These are phyloP conservation scores for Davidsoniella australis DNA, from an alignment of 2,329 filamentous ascomycete species.

Conservation along the genomic window DNA sequence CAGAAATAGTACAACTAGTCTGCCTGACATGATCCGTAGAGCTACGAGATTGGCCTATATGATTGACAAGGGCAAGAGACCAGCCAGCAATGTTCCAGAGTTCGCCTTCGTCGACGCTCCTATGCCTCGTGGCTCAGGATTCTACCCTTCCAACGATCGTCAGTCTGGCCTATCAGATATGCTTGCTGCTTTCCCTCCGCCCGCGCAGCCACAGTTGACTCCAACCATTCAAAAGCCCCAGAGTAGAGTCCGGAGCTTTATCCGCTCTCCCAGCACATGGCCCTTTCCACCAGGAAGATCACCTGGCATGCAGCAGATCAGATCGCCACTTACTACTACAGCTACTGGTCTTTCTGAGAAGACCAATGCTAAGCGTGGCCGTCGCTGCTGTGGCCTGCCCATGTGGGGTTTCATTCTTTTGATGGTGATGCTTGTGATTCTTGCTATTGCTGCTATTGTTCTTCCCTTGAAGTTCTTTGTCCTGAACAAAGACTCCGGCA, in stretches of 20 bases:
- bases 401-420: conserved; percentile 58
- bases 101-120: conserved; percentile 31
- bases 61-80: conserved; percentile 62
- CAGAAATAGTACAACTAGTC: conserved; percentile 75
- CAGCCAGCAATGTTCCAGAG: conserved; percentile 36
- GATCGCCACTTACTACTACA: conserved; percentile 6
- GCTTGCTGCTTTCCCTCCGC: conserved; percentile 47
- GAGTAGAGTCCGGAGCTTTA: conserved; percentile 24
- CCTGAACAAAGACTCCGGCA: conserved; percentile 27
- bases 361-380: conserved; percentile 22
- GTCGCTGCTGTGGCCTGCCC: conserved; percentile 71
- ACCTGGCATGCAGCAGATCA: conserved; percentile 7
- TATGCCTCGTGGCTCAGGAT: conserved; percentile 3
- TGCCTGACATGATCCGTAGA: conserved; percentile 77
- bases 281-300: conserved; percentile 23
- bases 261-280: conserved; percentile 28
- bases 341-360: conserved; percentile 12
- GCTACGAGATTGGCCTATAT: conserved; percentile 76
- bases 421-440: conserved; percentile 46
- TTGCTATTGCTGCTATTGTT: conserved; percentile 67
- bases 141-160: conserved; percentile 24
- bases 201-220: conserved; percentile 37
- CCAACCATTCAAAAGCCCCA: conserved; percentile 31
- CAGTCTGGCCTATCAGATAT: conserved; percentile 44
- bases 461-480: conserved; percentile 54